These are phyloP conservation scores for Apiospora kogelbergensis DNA, from an alignment of 2,329 filamentous ascomycete species.

Conservation along the genomic window DNA sequence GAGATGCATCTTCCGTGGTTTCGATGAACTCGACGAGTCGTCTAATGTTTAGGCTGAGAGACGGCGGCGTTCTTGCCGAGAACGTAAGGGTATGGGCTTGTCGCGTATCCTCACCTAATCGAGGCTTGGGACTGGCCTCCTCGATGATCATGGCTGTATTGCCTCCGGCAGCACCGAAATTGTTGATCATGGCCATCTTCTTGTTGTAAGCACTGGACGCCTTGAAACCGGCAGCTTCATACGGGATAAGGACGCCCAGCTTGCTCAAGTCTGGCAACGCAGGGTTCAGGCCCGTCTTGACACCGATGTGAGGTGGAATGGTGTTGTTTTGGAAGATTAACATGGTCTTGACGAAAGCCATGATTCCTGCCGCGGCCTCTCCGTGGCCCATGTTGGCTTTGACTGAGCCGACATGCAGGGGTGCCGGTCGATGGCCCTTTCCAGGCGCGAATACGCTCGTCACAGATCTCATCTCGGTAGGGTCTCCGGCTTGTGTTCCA, in stretches of 20 bases:
- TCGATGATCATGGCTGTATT: constrained; percentile 56
- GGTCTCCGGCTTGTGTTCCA: constrained; percentile 70
- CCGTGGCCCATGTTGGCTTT: constrained; percentile 51
- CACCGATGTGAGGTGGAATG: constrained; percentile 50
- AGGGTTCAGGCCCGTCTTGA: constrained; percentile 46
- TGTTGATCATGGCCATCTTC: constrained; percentile 40
- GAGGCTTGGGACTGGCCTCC: constrained; percentile 32
- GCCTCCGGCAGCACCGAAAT: constrained; percentile 56
- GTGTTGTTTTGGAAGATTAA: constrained; percentile 40
- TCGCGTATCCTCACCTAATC: constrained; percentile 35
- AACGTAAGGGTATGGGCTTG: constrained; percentile 42
- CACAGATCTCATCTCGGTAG: constrained; percentile 63
- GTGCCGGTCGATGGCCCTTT: constrained; percentile 10
- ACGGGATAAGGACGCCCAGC: constrained; percentile 39
- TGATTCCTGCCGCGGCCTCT: constrained; percentile 41
- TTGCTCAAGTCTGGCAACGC: constrained; percentile 41
- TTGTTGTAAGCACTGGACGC: not conserved
- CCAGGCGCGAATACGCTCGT: constrained; percentile 56
- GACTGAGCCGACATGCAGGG: constrained; percentile 45
- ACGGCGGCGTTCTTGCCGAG: constrained; percentile 41
- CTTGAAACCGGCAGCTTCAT: constrained; percentile 9
- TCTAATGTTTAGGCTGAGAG: constrained; percentile 41
- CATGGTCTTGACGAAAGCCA: constrained; percentile 41
- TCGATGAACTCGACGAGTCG: constrained; percentile 35
- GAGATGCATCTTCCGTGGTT: constrained; percentile 34